phyloP scores from a whole-genome alignment of 176 grass and related monocot species.

The Saccharum spontaneum region DNA sequence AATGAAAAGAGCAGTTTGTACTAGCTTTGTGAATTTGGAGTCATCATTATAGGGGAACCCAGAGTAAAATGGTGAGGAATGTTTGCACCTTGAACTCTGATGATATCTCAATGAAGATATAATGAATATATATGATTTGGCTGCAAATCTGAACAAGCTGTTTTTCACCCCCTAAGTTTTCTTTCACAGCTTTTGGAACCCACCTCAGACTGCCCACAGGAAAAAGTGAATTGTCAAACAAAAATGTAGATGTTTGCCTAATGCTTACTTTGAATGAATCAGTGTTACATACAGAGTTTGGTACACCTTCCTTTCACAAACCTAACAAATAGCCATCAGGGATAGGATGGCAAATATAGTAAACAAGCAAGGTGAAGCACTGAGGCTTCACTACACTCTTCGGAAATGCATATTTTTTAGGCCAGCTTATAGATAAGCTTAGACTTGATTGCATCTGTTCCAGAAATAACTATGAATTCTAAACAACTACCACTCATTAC shows the following conservation, averaged over 20 bases:
- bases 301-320: no score
- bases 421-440: no score
- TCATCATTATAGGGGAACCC: neutral
- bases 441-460: no score
- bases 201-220: neutral
- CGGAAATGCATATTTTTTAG: no score
- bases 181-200: neutral
- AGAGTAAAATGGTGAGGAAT: neutral
- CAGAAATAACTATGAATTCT: no score
- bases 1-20: neutral
- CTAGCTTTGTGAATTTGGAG: neutral
- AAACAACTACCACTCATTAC: no score
- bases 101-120: neutral
- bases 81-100: neutral
- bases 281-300: no score
- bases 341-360: no score
- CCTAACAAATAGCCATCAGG: no score
- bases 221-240: neutral
- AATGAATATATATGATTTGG: conserved; percentile 1
- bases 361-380: no score
- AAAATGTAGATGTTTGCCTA: neutral
- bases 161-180: neutral
- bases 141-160: neutral
- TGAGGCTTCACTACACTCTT: no score
- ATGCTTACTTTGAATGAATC: no score